Percentiles rank a stretch among this genome's conserved stretches.
phyloP scores from a whole-genome alignment of 495 filamentous ascomycete species.

The Neurospora sp. region DNA sequence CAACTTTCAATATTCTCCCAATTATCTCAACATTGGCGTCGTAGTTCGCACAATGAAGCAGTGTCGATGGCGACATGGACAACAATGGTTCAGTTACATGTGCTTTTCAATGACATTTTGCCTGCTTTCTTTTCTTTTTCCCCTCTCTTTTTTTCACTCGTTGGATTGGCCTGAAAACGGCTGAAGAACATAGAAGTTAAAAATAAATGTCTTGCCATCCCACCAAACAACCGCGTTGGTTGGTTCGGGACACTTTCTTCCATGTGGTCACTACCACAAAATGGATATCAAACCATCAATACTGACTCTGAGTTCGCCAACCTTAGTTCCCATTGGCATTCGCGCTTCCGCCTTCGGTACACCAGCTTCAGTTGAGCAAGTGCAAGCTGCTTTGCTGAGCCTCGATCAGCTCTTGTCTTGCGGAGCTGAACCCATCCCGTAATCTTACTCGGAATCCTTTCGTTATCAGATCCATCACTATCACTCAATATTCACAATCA shows the following conservation, averaged over 20 bases:
- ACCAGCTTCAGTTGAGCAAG: not conserved
- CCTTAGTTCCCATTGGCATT: not conserved
- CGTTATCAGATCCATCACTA: not conserved
- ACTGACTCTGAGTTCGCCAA: not conserved
- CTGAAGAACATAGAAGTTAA: not conserved
- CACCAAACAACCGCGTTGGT: not conserved
- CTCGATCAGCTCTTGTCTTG: not conserved
- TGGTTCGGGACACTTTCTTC: not conserved
- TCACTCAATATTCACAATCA: not conserved
- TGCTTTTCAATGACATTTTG: not conserved
- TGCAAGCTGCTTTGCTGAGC: too few species aligned
- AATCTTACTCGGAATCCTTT: not conserved
- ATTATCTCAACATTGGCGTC: not conserved
- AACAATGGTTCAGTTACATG: not conserved
- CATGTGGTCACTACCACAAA: not conserved
- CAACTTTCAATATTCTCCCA: not conserved
- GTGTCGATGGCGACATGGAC: constrained; percentile 1
- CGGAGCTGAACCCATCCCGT: not conserved
- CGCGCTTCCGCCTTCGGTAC: not conserved
- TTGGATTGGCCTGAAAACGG: not conserved
- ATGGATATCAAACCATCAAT: not conserved
- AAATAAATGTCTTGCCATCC: not conserved
- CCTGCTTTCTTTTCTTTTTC: not conserved
- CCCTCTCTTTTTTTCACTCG: not conserved
- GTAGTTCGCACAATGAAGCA: not conserved